phyloP scores from a whole-genome alignment of 345 rosid species.

The Acer campestre region DNA sequence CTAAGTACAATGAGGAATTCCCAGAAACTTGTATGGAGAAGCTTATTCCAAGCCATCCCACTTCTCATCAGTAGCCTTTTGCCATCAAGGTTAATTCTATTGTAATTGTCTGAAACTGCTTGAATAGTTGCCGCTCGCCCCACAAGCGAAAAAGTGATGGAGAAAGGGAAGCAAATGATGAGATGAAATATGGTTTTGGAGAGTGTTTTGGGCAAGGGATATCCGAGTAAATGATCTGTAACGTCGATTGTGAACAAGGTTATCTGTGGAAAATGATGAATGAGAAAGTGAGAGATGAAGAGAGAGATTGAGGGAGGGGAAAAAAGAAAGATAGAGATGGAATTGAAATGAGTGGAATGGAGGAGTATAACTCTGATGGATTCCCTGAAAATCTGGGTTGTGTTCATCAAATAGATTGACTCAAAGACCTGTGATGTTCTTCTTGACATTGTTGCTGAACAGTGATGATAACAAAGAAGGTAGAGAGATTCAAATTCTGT shows the following conservation, averaged over 20 bases:
- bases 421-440: constrained; percentile 22
- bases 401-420: constrained; percentile 25
- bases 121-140: constrained; percentile 36
- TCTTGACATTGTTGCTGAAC: constrained; percentile 19
- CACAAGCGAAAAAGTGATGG: constrained; percentile 28
- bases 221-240: constrained; percentile 17
- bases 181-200: constrained; percentile 27
- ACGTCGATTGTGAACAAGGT: constrained; percentile 13
- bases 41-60: constrained; percentile 32
- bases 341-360: constrained; percentile 33
- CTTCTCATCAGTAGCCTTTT: constrained; percentile 28
- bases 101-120: constrained; percentile 38
- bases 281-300: constrained; percentile 33
- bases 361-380: constrained; percentile 37
- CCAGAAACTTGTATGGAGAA: constrained; percentile 33
- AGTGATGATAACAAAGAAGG: not conserved
- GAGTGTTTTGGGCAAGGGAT: constrained; percentile 12
- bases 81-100: constrained; percentile 28
- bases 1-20: constrained; percentile 24
- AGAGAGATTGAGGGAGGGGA: constrained; percentile 36
- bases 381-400: constrained; percentile 30
- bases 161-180: constrained; percentile 34
- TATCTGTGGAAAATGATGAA: constrained; percentile 22
- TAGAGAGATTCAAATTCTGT: constrained; percentile 8
- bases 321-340: constrained; percentile 33